A percentile compares a stretch with the other conserved stretches of the same genome.
phyloP scores from a whole-genome alignment of 2,329 filamentous ascomycete genomes.

The Orbilia quercus region DNA sequence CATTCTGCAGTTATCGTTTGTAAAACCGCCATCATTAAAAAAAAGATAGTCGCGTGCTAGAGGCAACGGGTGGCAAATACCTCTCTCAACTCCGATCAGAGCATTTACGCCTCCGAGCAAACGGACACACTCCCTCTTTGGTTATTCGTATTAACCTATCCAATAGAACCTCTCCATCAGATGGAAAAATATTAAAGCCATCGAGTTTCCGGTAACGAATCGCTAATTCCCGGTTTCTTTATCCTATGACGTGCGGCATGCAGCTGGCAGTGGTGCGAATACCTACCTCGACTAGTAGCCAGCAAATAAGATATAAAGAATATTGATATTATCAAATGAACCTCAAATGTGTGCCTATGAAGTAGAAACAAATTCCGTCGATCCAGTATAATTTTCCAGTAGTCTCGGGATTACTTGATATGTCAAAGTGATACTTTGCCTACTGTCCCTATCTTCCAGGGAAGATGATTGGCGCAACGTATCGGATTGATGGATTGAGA shows the following conservation, averaged over 20 bases:
- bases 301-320: no score
- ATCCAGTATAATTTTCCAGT: conserved; percentile 3
- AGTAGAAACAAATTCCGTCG: neutral
- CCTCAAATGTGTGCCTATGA: no score
- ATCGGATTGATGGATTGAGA: neutral
- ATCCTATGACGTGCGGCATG: conserved; percentile 7
- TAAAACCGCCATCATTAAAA: no score
- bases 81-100: no score
- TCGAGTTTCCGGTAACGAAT: neutral
- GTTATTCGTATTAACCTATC: no score
- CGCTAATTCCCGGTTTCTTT: neutral
- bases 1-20: no score
- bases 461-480: neutral
- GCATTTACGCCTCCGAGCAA: no score
- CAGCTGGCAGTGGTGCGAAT: conserved; percentile 19
- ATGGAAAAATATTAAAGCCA: neutral
- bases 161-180: neutral
- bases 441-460: neutral
- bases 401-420: conserved; percentile 1
- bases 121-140: no score
- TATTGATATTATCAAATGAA: no score
- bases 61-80: no score
- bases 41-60: no score
- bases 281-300: no score
- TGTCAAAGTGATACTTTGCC: neutral